Evolutionary conservation across 371 early-diverging fungal species (phyloP), one percentile per base, ranked within the genome.

Genomic region (Dichotomocladium elegans): DNA sequence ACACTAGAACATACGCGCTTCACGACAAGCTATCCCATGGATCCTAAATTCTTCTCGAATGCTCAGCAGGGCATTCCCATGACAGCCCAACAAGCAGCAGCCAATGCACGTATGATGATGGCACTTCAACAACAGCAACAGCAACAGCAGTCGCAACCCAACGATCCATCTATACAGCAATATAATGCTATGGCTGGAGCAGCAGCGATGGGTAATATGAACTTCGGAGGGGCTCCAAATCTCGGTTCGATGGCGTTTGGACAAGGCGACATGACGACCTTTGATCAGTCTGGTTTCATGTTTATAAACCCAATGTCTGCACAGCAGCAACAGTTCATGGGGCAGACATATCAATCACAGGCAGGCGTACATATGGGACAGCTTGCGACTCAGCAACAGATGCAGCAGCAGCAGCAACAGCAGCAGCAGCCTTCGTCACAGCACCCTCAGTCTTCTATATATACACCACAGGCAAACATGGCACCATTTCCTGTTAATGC

Each of bases 41-140:
- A 71, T 60, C 72, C 72, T 29, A 71, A 71, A 56, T 63, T 68
- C 24, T 71, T 68, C 56, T 52, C 62, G 55, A 51, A 52, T 21
- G 60, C 61, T 41, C 64, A 59, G 51, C 70, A 71, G 48, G 57
- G 65, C 45, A 63, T 68, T 51, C 51, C 57, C 8, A 57, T 65
- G 51, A 60, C 64, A 25, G 47, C 37, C 17, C 63, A 59, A 45
- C 68, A 64, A 49, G 57, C 55, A 25, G 56, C 57, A 26, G 54
- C 51, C 15, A 64, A 63, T 54, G 54, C 65, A 21, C 56, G 59
- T 34, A 62, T 64, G 61, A 64, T 72, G 67, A 56, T 69, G 62
- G 49, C 61, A 2, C 68, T 64, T 48, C 72, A 68, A 31, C 64
- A 64, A 41, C 58, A 58, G 41, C 55, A 47, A 22, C 61, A 61